Base-by-base conservation (phyloP, 202 grass and related monocot species). In the Zoysia matrella region DNA sequence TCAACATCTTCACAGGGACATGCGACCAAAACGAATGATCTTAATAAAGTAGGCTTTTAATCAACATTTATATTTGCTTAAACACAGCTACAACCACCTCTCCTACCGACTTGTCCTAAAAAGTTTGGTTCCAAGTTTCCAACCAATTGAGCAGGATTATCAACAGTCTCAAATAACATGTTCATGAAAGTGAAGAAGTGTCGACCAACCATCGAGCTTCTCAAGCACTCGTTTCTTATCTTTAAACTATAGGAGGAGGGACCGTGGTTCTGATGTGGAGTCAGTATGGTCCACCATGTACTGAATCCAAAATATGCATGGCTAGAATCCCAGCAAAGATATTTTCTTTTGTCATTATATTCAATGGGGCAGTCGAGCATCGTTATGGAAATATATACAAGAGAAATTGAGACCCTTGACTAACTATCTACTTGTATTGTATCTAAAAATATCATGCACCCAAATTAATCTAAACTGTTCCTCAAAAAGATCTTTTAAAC, bases 221-320 rank as follows among this genome's bases (percentile, higher is more conserved):
- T 74, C 47, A 73, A 74, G 41, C 54, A 84, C 60, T 55, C 63
- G 67, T 83, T 74, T 69, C 43, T 50, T 75, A 79, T 84, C 69
- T 53, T 16, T 58, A 60, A 72, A 79, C 53, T 46, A 45, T 48
- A 60, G 51, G 52, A 50, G 16, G 53, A 30, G 86, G 4, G 14
- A 69, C 52, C 2, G 8, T 69, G 48, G 42, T 15, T 61, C 78
- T 63, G 80, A 72, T 73, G 80, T 68, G 52, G 70, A 69, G 18
- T 8, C 80, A 63, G 3, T 44, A 75, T 80, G 55, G 81, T 80
- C 75, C 63, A 80, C 42, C 64, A 11, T 36, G 60, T 39, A 56
- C 12, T 75, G 72, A 14, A 86, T 69, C 69, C 86, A 79, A 88
- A 86, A 30, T 55, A 30, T 13, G 75, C 81, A 74, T 69, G 46